Evolutionary conservation across 73 alveolate species (phyloP).

Genomic region (Effrenium voratum): DNA sequence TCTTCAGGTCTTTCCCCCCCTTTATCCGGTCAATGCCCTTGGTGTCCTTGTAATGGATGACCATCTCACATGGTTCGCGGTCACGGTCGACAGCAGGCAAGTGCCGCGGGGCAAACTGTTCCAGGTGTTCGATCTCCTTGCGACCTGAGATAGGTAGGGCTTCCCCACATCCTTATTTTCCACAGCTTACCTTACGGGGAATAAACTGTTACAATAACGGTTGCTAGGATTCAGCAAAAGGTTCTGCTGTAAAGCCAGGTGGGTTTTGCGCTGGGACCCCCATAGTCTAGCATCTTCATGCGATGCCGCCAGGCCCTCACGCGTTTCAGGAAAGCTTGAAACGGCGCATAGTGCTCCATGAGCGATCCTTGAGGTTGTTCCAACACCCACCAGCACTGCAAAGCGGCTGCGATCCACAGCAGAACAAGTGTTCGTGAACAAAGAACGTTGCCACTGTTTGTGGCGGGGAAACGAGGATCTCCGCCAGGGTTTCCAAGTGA

Average conservation of each 20-base stretch:
- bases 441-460: background rate
- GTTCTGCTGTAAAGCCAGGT: background rate
- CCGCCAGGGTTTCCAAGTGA: no score
- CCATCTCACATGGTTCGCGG: background rate
- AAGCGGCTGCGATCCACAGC: background rate
- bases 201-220: background rate
- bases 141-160: background rate
- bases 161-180: background rate
- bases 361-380: background rate
- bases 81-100: background rate
- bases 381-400: background rate
- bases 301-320: background rate
- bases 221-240: background rate
- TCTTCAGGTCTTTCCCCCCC: no score
- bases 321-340: background rate
- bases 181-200: background rate
- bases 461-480: no score
- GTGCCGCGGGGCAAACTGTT: background rate
- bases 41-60: background rate
- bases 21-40: no score
- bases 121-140: background rate
- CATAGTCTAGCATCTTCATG: background rate
- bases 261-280: background rate
- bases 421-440: background rate
- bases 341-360: conserved; percentile 11